Evolutionary conservation across 2,329 filamentous ascomycete genomes (phyloP), one percentile per base, ranked within the genome.

Genomic region (Colletotrichum lindemuthianum): DNA sequence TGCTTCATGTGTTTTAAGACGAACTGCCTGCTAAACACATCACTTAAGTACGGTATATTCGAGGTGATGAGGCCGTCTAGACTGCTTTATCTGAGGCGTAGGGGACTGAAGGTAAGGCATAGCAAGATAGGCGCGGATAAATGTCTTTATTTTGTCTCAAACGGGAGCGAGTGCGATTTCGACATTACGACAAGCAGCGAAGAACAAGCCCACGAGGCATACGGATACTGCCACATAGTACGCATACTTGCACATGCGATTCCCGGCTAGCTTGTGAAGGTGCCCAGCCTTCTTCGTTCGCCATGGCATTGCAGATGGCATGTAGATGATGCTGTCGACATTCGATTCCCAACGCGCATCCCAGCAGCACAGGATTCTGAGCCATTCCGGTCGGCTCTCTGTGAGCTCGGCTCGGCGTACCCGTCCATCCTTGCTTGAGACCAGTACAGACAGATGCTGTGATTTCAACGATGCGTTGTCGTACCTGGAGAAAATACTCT

Each of bases 21-120:
- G 49, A 51, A 8, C 15, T 37, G 58, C 58, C 48, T 59, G 52
- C 45, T 63, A 55, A 24, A 63, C 48, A 59, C 48, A 59, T 43
- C 4, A 13, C 49, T 32, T 55, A 49, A 59, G 60, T 24, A 4
- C 24, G 24, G 24, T 24, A 24, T 24, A 24, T 24, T 24, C 24
- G 24, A 24, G 24, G 24, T 24, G 48, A 52, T 12, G 13, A 34
- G 41, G 55, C 36, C 48, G 40, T 47, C 36, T 10, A 12, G 36
- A 43, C 41, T 52, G 32, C 36, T 64, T n/a, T 64, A 64, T 9
- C 34, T 64, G 56, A 44, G 24, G 44, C 13, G 24, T 36, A 53
- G n/a, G 37, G 39, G 60, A 45, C 43, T 34, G 60, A 48, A 41
- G n/a, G 33, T 34, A 39, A 5, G 9, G 33, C 36, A 24, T 16